Evolutionary conservation across 345 rosid species (phyloP).

Genomic region (Citrus hindsii): DNA sequence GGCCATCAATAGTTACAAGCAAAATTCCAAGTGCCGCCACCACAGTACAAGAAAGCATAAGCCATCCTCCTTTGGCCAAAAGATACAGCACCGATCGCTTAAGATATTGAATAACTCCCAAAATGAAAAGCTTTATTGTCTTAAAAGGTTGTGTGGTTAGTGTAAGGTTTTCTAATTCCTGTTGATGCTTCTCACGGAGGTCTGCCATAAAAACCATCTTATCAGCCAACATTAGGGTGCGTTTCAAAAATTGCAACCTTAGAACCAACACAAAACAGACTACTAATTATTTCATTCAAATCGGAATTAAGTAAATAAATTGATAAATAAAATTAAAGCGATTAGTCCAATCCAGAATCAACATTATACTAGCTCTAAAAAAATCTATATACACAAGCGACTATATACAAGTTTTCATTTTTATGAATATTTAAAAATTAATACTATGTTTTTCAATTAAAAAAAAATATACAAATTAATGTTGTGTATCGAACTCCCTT

Average conservation of each 20-base stretch:
- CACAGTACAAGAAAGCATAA: slow-evolving; percentile 48
- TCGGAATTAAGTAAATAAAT: too few species aligned
- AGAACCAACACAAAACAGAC: background rate
- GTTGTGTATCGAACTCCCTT: background rate
- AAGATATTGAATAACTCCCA: slow-evolving; percentile 56
- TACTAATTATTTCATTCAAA: too few species aligned
- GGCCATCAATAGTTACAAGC: slow-evolving; percentile 73
- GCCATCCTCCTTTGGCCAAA: slow-evolving; percentile 69
- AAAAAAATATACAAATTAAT: background rate
- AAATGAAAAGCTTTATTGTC: slow-evolving; percentile 65
- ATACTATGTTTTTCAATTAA: too few species aligned
- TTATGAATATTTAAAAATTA: too few species aligned
- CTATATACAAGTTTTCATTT: background rate
- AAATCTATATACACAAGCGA: background rate
- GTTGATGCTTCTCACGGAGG: slow-evolving; percentile 54
- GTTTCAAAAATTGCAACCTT: background rate
- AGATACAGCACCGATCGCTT: slow-evolving; percentile 48
- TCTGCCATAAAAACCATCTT: slow-evolving; percentile 35
- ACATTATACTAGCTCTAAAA: background rate
- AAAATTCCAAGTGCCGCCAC: slow-evolving; percentile 40
- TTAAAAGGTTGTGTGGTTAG: slow-evolving; percentile 64
- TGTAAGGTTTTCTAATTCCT: slow-evolving; percentile 69
- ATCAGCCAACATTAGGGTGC: slow-evolving; percentile 2
- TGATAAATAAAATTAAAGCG: too few species aligned
- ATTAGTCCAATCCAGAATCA: background rate